phyloP scores from a whole-genome alignment of 371 early-diverging fungal genomes.

The Lichtheimia corymbifera region DNA sequence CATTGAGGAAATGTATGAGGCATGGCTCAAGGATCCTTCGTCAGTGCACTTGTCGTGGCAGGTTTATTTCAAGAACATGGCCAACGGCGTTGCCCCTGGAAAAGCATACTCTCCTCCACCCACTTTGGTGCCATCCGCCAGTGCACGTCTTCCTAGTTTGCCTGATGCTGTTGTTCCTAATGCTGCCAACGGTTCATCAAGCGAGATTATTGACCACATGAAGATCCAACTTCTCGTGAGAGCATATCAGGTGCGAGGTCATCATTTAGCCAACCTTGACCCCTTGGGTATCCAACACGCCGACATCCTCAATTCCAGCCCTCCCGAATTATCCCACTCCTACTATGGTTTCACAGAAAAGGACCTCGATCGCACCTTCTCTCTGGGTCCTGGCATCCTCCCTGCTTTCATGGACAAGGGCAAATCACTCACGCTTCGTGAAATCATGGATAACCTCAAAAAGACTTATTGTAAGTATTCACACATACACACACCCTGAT shows the following conservation, averaged over 20 bases:
- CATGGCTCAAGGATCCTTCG: constrained; percentile 89
- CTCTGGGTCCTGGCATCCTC: constrained; percentile 93
- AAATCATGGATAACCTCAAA: constrained; percentile 83
- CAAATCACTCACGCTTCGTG: constrained; percentile 80
- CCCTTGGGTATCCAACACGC: constrained; percentile 85
- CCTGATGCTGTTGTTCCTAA: constrained; percentile 43
- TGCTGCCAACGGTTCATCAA: constrained; percentile 41
- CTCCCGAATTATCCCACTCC: constrained; percentile 82
- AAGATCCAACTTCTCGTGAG: constrained; percentile 96
- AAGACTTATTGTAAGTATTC: constrained; percentile 86
- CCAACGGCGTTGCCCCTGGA: constrained; percentile 53
- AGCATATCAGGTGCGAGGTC: constrained; percentile 94
- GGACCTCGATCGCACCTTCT: constrained; percentile 90
- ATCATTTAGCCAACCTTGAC: constrained; percentile 92
- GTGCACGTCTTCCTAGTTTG: constrained; percentile 66
- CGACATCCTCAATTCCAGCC: constrained; percentile 60
- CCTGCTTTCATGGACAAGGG: constrained; percentile 77
- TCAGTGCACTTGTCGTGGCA: constrained; percentile 97
- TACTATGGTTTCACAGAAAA: constrained; percentile 94
- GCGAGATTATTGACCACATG: constrained; percentile 88
- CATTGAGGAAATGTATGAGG: constrained; percentile 95
- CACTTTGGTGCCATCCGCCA: constrained; percentile 70
- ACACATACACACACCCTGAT: too few species aligned
- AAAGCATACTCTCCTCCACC: constrained; percentile 85
- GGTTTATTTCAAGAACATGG: constrained; percentile 89